A percentile compares a stretch with the other conserved stretches of the same genome.
These are phyloP conservation scores for Parietaria judaica DNA, from an alignment of 306 rosid species.

Conservation along the genomic window DNA sequence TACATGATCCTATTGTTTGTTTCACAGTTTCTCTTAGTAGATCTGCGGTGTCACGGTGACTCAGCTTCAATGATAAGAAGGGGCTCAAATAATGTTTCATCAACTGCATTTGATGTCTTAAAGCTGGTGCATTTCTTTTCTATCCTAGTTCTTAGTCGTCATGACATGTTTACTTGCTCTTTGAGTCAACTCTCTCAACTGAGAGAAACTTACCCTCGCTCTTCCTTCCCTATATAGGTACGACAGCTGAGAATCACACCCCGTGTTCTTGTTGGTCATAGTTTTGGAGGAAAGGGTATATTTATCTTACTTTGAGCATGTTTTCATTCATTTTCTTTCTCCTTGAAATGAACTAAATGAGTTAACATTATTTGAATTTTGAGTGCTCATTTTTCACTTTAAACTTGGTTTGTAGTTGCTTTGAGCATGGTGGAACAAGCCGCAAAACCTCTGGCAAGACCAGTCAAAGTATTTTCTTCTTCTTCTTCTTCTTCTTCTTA, in stretches of 20 bases:
- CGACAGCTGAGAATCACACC: slow-evolving; percentile 72
- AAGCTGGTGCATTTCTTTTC: slow-evolving; percentile 50
- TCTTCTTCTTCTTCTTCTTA: not conserved
- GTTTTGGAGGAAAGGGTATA: slow-evolving; percentile 95
- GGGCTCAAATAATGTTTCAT: slow-evolving; percentile 67
- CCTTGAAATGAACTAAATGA: slow-evolving; percentile 2
- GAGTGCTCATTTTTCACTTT: slow-evolving; percentile 16
- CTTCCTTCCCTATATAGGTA: slow-evolving; percentile 46
- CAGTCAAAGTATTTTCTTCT: slow-evolving; percentile 62
- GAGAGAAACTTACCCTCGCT: not conserved
- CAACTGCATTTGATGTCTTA: slow-evolving; percentile 85
- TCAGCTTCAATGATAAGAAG: slow-evolving; percentile 59
- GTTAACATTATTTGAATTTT: not conserved
- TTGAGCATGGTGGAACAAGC: slow-evolving; percentile 98
- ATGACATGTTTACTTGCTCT: not conserved
- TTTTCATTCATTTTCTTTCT: not conserved
- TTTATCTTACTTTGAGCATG: not conserved
- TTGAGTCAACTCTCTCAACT: not conserved
- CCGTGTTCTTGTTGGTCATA: slow-evolving; percentile 84
- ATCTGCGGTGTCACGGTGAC: slow-evolving; percentile 90
- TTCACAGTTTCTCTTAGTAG: slow-evolving; percentile 76
- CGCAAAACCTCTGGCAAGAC: slow-evolving; percentile 94
- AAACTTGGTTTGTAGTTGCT: slow-evolving; percentile 48
- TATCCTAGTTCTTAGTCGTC: not conserved
- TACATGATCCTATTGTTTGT: slow-evolving; percentile 16